Evolutionary conservation across 106 monocot species (phyloP).

Genomic region (Posidonia australis): DNA sequence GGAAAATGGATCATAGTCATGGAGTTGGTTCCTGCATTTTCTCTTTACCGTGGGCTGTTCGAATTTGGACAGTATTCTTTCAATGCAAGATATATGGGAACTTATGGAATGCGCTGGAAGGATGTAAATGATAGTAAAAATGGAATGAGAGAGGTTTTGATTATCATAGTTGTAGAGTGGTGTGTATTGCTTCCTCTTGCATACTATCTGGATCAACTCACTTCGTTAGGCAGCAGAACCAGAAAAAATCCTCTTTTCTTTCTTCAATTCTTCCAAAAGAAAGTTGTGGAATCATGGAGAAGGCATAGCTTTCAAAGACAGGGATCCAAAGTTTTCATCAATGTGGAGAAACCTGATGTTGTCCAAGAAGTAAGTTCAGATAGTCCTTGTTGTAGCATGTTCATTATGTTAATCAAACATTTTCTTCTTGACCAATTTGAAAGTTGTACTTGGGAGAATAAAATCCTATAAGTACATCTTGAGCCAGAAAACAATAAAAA

Average conservation of each 20-base stretch:
- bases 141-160: constrained; percentile 56
- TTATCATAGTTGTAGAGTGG: constrained; percentile 62
- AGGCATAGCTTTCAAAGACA: constrained; percentile 25
- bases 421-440: neutral
- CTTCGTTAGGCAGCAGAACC: constrained; percentile 16
- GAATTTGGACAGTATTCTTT: constrained; percentile 58
- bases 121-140: constrained; percentile 38
- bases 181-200: constrained; percentile 43
- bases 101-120: constrained; percentile 58
- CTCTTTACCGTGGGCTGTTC: constrained; percentile 60
- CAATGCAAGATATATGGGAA: constrained; percentile 32
- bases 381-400: neutral
- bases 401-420: neutral
- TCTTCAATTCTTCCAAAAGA: constrained; percentile 20
- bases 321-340: constrained; percentile 45
- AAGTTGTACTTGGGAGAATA: too few relatives aligned
- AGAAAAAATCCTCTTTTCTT: constrained; percentile 22
- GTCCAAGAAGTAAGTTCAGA: constrained; percentile 42
- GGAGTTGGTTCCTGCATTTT: constrained; percentile 63
- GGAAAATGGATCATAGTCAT: constrained; percentile 49
- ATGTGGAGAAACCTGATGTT: constrained; percentile 61
- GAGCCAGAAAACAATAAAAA: too few relatives aligned
- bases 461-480: too few relatives aligned
- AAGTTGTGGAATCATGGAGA: constrained; percentile 3
- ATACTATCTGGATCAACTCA: constrained; percentile 41